These are phyloP conservation scores for Escovopsis sp. DNA, from an alignment of 2,329 filamentous ascomycete genomes.

Conservation along the genomic window DNA sequence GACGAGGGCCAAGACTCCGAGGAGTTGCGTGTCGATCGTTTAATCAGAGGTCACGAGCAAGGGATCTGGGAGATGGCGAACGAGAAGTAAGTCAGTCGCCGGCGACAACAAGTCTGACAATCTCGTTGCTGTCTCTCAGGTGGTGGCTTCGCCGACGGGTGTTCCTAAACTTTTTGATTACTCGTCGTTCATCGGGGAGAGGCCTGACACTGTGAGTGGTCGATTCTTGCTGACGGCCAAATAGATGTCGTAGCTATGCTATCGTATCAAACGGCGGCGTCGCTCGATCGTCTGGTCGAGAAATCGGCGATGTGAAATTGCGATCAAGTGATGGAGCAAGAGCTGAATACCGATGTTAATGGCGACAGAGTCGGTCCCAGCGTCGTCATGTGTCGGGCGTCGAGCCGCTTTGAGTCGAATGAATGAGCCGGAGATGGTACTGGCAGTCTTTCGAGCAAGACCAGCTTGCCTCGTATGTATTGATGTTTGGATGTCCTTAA, in stretches of 20 bases:
- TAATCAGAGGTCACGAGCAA: not conserved
- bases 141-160: not conserved
- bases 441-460: slow-evolving; percentile 36
- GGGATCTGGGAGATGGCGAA: too few relatives aligned
- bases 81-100: slow-evolving; percentile 2
- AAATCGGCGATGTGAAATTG: slow-evolving; percentile 2
- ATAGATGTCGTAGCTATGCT: slow-evolving; percentile 10
- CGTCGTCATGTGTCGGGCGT: too few relatives aligned
- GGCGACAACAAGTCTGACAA: not conserved
- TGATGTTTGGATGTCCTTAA: slow-evolving; percentile 3
- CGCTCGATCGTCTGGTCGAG: slow-evolving; percentile 6
- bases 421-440: slow-evolving; percentile 8
- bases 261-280: slow-evolving; percentile 16
- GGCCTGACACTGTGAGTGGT: slow-evolving; percentile 13
- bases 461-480: slow-evolving; percentile 40
- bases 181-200: slow-evolving; percentile 11
- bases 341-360: not conserved
- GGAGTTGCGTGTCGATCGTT: not conserved
- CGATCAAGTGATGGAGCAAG: not conserved
- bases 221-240: not conserved
- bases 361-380: not conserved
- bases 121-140: not conserved
- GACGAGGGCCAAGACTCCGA: slow-evolving; percentile 5
- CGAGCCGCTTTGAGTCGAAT: too few relatives aligned
- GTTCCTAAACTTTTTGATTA: slow-evolving; percentile 16